phyloP scores from a whole-genome alignment of 2,329 filamentous ascomycete species.

The Hortaea sp. region DNA sequence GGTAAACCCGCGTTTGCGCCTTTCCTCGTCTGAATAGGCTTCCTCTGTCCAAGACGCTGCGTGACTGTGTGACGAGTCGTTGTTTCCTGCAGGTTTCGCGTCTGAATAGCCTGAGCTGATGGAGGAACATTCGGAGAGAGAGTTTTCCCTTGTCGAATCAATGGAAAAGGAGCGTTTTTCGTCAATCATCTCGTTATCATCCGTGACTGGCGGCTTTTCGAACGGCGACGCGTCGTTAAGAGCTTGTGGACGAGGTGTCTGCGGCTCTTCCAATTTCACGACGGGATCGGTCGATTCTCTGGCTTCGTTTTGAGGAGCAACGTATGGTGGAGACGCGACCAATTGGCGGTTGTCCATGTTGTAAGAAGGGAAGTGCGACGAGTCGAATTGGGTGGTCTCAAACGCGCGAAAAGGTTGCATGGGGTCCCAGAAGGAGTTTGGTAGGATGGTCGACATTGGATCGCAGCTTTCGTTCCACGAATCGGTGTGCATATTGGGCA shows the following conservation, averaged over 20 bases:
- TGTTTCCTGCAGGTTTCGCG: constrained; percentile 3
- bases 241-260: not conserved
- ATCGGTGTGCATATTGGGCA: not conserved
- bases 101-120: no score
- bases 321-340: constrained; percentile 16
- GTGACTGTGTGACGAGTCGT: not conserved
- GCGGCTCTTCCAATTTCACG: constrained; percentile 15
- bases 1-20: constrained; percentile 19
- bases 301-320: constrained; percentile 11
- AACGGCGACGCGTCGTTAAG: not conserved
- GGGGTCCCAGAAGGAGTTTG: constrained; percentile 8
- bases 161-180: no score
- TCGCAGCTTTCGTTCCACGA: constrained; percentile 6
- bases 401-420: not conserved
- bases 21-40: constrained; percentile 2
- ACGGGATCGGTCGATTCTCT: constrained; percentile 7
- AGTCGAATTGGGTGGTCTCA: constrained; percentile 7
- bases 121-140: no score
- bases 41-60: not conserved
- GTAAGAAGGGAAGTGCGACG: constrained; percentile 15
- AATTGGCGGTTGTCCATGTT: constrained; percentile 13
- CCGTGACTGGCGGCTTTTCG: not conserved
- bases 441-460: constrained; percentile 7
- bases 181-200: not conserved
- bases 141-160: no score